Base-by-base conservation (phyloP, 139 green algal species). In the Bryopsis sp. region DNA sequence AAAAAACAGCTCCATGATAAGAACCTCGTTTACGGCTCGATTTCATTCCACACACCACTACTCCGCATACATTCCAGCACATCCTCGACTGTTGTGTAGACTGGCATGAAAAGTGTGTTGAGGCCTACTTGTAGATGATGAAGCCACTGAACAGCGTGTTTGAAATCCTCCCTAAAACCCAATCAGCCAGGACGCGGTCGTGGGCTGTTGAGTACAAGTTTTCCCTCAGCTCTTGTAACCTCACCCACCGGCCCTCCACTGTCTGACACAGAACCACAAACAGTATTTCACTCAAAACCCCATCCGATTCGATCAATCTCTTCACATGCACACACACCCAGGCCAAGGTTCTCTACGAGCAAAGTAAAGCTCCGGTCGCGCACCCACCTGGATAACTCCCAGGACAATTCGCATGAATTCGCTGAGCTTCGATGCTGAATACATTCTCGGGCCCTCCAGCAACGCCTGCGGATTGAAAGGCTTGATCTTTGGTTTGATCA, bases 371-470 rank as follows among this genome's bases (percentile, higher is more conserved):
- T n/a, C n/a, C n/a, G n/a, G n/a, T 50, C 43, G 19, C 15, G 11
- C 22, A 28, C 54, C 11, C 54, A 67, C 59, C 59, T 69, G 62
- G 6, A 69, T 35, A 7, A 69, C 62, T 39, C 62, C 39, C 15
- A 69, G 62, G 11, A 37, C 43, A 31, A 69, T 69, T 5, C 62
- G 37, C 39, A 69, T 58, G 62, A 69, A 48, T 35, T 69, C 62
- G 19, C 48, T 8, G n/a, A 69, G 39, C 37, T 69, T 69, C 3
- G 37, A 37, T 34, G 62, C 62, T 33, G 62, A 69, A 26, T 54
- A 69, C 35, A 57, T 69, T 3, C 62, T 35, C 22, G 62, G 43
- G 3, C 62, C 62, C n/a, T 69, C 38, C 35, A 69, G 43, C 4
- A 69, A 22, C 32, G 39, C 35, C 4, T 35, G 5, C 26, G 62